A percentile compares a stretch with the other conserved stretches of the same genome.
These are phyloP conservation scores for Fusarium foetens DNA, from an alignment of 2,329 filamentous ascomycete species.

Conservation along the genomic window DNA sequence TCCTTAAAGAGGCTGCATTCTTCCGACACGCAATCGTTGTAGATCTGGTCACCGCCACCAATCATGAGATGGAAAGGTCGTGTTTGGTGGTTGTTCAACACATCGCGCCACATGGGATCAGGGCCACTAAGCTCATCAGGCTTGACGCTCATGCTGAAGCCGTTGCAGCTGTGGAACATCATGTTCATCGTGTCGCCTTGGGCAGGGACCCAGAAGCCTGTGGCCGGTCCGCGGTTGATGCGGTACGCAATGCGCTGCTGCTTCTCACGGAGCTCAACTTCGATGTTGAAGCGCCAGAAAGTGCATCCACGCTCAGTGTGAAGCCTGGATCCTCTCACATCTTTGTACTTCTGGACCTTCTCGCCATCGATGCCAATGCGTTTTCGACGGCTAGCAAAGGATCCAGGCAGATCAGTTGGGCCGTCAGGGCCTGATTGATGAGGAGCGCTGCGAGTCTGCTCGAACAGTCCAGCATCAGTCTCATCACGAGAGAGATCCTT, in stretches of 20 bases:
- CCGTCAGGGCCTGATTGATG: constrained; percentile 57
- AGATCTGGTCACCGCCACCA: constrained; percentile 95
- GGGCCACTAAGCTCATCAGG: constrained; percentile 86
- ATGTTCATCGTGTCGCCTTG: constrained; percentile 92
- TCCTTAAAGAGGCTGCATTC: constrained; percentile 81
- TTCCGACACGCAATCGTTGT: constrained; percentile 86
- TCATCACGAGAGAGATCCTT: constrained; percentile 83
- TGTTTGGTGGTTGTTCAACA: constrained; percentile 90
- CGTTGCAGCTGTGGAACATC: constrained; percentile 99
- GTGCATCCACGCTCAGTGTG: constrained; percentile 88
- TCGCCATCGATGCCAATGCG: constrained; percentile 77
- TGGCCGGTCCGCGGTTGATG: constrained; percentile 89
- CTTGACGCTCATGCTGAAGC: constrained; percentile 85
- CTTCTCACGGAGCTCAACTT: constrained; percentile 81
- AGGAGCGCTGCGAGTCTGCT: constrained; percentile 67
- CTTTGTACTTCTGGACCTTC: constrained; percentile 80
- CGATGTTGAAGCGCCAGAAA: constrained; percentile 97
- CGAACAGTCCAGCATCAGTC: constrained; percentile 84
- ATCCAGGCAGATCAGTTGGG: constrained; percentile 60
- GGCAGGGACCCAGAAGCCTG: constrained; percentile 94
- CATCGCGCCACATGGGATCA: constrained; percentile 96
- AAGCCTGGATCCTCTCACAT: constrained; percentile 82
- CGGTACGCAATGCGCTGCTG: constrained; percentile 94
- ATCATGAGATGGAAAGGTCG: constrained; percentile 98
- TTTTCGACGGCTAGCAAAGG: constrained; percentile 64